A percentile compares a stretch with the other conserved stretches of the same genome.
These are phyloP conservation scores for Aspergillus puulaauensis DNA, from an alignment of 2,329 filamentous ascomycete genomes.

Conservation along the genomic window DNA sequence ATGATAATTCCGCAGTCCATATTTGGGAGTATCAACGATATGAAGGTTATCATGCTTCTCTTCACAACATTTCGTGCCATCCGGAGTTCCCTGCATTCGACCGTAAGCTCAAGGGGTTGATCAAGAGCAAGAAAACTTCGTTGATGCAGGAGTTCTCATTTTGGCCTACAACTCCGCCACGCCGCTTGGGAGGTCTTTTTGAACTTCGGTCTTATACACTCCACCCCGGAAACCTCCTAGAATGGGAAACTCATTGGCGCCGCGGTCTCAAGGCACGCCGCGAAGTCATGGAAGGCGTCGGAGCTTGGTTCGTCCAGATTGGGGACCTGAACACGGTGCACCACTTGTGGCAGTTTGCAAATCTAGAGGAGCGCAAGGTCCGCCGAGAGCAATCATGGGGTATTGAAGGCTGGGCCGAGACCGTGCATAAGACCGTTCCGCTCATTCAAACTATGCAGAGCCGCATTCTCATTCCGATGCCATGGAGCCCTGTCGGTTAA, in stretches of 20 bases:
- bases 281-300: conserved; percentile 97
- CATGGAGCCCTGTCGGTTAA: conserved; percentile 89
- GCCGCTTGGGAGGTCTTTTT: conserved; percentile 86
- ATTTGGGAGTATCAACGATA: conserved; percentile 99
- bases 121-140: conserved; percentile 79
- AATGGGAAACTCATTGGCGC: conserved; percentile 99
- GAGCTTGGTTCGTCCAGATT: conserved; percentile 98
- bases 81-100: conserved; percentile 84
- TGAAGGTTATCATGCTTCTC: conserved; percentile 88
- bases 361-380: conserved; percentile 88
- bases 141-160: conserved; percentile 99
- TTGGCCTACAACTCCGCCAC: conserved; percentile 93
- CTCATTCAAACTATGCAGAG: conserved; percentile 97
- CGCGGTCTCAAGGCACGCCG: conserved; percentile 84
- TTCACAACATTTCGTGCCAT: conserved; percentile 79
- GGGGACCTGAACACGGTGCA: conserved; percentile 97
- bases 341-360: conserved; percentile 97
- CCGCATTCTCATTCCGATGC: conserved; percentile 87
- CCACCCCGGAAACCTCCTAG: conserved; percentile 89
- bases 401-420: conserved; percentile 93
- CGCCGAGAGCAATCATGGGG: conserved; percentile 93
- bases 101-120: conserved; percentile 77
- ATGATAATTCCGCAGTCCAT: conserved; percentile 67
- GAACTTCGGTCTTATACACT: conserved; percentile 96
- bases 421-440: conserved; percentile 97